These are phyloP conservation scores for Colletotrichum tropicicola DNA, from an alignment of 2,329 filamentous ascomycete genomes.

Conservation along the genomic window DNA sequence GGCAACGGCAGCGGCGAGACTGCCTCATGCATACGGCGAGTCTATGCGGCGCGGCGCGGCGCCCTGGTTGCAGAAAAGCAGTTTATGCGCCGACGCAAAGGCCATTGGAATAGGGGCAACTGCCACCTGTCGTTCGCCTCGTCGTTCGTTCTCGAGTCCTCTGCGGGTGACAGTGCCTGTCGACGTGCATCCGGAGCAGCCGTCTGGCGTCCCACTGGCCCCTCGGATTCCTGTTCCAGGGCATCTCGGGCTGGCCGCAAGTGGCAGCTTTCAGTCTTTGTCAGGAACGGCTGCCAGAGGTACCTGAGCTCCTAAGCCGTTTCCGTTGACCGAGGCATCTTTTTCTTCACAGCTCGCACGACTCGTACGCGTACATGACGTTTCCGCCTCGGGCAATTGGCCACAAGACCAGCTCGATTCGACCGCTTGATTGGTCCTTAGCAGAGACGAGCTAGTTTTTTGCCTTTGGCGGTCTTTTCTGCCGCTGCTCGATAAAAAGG, in stretches of 20 bases:
- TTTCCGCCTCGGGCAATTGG: conserved; percentile 16
- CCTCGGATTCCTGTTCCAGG: not conserved
- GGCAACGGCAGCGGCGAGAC: not conserved
- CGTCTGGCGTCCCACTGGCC: not conserved
- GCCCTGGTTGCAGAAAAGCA: too few species aligned
- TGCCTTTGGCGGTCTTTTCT: not conserved
- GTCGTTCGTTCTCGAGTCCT: too few species aligned
- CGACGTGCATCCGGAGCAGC: not conserved
- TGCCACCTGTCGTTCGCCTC: too few species aligned
- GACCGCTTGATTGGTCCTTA: conserved; percentile 1
- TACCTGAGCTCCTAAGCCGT: too few species aligned
- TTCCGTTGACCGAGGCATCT: conserved; percentile 13
- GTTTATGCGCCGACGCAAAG: conserved; percentile 10
- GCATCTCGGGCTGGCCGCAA: conserved; percentile 13
- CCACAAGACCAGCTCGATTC: conserved; percentile 16
- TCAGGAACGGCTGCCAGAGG: too few species aligned
- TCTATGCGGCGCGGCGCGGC: too few species aligned
- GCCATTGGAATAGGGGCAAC: not conserved
- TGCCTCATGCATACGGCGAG: not conserved
- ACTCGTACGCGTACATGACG: conserved; percentile 23
- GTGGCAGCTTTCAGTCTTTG: not conserved
- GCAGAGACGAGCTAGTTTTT: not conserved
- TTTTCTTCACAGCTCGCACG: not conserved
- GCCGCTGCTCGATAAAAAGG: not conserved
- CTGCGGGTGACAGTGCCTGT: not conserved